Conservation (phyloP, 75 land plant genomes). For the Chamaecyparis obtusa region DNA sequence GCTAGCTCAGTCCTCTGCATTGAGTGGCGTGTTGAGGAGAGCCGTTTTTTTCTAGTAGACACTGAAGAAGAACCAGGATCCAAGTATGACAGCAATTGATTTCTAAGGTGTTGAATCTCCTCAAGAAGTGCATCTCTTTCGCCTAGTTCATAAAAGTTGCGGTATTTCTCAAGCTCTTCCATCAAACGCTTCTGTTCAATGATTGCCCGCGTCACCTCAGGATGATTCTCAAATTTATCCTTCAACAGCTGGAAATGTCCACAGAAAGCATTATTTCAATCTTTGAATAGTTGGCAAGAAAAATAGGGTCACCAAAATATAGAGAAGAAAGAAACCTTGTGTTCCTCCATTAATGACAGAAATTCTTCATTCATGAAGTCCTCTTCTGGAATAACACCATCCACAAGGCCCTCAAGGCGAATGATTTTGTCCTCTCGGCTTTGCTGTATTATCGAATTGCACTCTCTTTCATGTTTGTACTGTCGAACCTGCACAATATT, state of each 20-base stretch:
- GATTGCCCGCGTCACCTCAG: conserved; percentile 61
- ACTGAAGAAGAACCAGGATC: conserved; percentile 40
- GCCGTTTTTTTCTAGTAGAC: conserved; percentile 28
- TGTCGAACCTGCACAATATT: conserved; percentile 64
- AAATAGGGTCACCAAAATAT: neutral
- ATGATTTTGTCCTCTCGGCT: conserved; percentile 81
- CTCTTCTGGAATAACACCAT: conserved; percentile 74
- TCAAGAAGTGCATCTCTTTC: conserved; percentile 80
- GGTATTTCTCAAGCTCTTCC: conserved; percentile 66
- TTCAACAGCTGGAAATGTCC: conserved; percentile 56
- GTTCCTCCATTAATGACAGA: conserved; percentile 63
- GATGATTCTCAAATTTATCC: conserved; percentile 86
- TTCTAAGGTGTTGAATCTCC: conserved; percentile 68
- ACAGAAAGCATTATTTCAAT: neutral
- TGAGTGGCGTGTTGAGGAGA: conserved; percentile 23
- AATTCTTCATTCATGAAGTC: conserved; percentile 77
- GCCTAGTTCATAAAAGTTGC: conserved; percentile 73
- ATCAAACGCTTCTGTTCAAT: conserved; percentile 62
- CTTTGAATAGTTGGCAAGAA: neutral
- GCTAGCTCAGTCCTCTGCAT: conserved; percentile 32
- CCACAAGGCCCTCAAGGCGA: conserved; percentile 89
- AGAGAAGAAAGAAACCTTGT: conserved; percentile 48
- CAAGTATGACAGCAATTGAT: conserved; percentile 60
- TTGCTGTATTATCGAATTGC: conserved; percentile 71
- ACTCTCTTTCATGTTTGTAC: conserved; percentile 91